Base-by-base conservation (phyloP, 2,329 filamentous ascomycete genomes). In the Sporothrix brunneoviolacea region DNA sequence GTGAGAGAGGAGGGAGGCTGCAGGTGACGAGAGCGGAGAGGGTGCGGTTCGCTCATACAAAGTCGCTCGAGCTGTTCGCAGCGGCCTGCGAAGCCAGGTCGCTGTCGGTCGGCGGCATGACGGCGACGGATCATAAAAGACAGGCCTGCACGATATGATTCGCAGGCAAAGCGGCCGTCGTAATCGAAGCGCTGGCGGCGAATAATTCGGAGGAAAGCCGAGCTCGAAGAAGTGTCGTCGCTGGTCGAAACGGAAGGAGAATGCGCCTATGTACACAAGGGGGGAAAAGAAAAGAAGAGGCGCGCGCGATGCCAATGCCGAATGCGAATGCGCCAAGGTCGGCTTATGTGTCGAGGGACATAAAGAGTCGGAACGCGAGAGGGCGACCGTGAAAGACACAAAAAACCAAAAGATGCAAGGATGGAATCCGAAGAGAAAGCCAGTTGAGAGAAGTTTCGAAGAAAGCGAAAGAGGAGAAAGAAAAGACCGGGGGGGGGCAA, bases 61-160 rank as follows among this genome's bases (percentile, higher is more conserved):
- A 95, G 74, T 95, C 90, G 77, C 90, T 95, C 56, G 90, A 94
- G 73, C 88, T 95, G 70, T 87, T 93, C 64, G 72, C 71, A 57
- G 61, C 69, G 58, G 62, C 69, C 60, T 64, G 65, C 52, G 62
- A 59, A 54, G 64, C 57, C 60, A 68, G 60, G 27, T 70, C 68
- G 61, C 56, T 60, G 58, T 70, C 68, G 39, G 65, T 62, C 53
- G 61, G 61, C 61, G 62, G 64, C 62, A 51, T 56, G 33, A 28
- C 28, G 39, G 27, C 30, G 43, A 24, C n/a, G 12, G 12, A 16
- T 41, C 38, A 48, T 41, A 41, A 13, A 43, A 16, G 39, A 27
- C 12, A 6, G 32, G 27, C 7, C 4, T 10, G 16, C n/a, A n/a
- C n/a, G n/a, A n/a, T n/a, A n/a, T n/a, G n/a, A n/a, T n/a, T n/a